Evolutionary conservation across 2,329 filamentous ascomycete species (phyloP), one percentile per base, ranked within the genome.

Genomic region (Alternaria consortialis): DNA sequence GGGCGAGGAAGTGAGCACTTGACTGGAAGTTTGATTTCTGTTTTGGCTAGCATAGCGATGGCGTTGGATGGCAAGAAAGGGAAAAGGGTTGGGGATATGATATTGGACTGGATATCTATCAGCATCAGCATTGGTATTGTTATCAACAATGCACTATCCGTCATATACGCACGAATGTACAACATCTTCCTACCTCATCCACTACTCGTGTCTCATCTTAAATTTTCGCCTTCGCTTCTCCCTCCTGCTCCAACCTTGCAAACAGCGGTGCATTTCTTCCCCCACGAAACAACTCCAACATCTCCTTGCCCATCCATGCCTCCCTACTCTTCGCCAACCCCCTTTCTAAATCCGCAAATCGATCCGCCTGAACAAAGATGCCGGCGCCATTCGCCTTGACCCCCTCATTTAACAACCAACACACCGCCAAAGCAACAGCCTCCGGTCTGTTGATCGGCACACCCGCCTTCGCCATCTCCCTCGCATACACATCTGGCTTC

Each of bases 251-350:
- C 53, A 78, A 53, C 32, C 75, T 69, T 15, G 64, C 55, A 65
- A 78, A 79, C 42, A 78, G 34, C 7, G 70, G 67, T 31, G 76
- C 72, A 15, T 67, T 66, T 48, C 83, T 74, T 3, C 83, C 83
- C 23, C 82, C 80, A 39, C 81, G 69, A 58, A 84, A 84, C 67
- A 83, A 64, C 11, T 79, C 77, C 73, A 85, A 69, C 82, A 84
- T 84, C 68, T 85, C 83, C 63, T 78, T 80, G 0, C 82, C 77
- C 82, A 84, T 84, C 83, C 83, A 85, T 47, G 68, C 65, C 61
- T 77, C 77, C 59, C 83, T 78, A 20, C 72, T 75, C 70, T 77
- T 83, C 27, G 82, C 83, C 53, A 84, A 71, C 0, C 82, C 82
- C 23, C 74, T 71, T 63, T 85, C 83, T 23, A 84, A 56, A 71